Conservation (phyloP, 2,329 filamentous ascomycete genomes). For the Monilinia fructigena region DNA sequence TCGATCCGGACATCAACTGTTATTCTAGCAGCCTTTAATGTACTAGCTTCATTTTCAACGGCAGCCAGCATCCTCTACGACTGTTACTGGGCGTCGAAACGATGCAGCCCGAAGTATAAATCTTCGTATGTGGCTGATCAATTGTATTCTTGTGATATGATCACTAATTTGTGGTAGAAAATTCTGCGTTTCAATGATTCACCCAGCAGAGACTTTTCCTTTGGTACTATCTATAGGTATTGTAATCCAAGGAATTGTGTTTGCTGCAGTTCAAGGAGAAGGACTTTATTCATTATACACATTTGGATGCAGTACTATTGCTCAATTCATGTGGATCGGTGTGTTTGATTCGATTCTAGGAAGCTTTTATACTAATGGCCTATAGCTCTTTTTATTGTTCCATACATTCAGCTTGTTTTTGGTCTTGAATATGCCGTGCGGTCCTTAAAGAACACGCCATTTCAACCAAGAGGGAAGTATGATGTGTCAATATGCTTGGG, state of each 20-base stretch:
- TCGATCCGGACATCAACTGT: constrained; percentile 61
- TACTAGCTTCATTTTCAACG: constrained; percentile 56
- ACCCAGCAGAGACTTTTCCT: constrained; percentile 47
- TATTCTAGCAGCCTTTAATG: constrained; percentile 61
- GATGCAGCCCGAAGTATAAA: constrained; percentile 39
- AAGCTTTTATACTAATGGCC: constrained; percentile 33
- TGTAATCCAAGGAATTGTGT: constrained; percentile 56
- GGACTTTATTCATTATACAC: constrained; percentile 54
- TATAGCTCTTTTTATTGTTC: constrained; percentile 64
- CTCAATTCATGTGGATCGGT: constrained; percentile 62
- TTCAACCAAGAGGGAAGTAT: constrained; percentile 59
- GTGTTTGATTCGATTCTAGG: constrained; percentile 29
- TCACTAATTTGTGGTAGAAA: constrained; percentile 33
- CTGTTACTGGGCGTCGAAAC: constrained; percentile 41
- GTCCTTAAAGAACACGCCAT: constrained; percentile 54
- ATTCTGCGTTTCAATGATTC: constrained; percentile 40
- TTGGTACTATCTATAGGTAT: constrained; percentile 58
- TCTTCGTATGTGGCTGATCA: constrained; percentile 45
- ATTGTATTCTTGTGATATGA: constrained; percentile 37
- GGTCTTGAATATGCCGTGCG: constrained; percentile 60
- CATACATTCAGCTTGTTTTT: constrained; percentile 65
- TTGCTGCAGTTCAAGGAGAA: constrained; percentile 55
- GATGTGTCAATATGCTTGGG: constrained; percentile 57
- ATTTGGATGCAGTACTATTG: constrained; percentile 52
- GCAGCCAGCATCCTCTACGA: constrained; percentile 57